Evolutionary conservation across 78 protist genomes (phyloP).

Genomic region (Dictyostelium capitatum): DNA sequence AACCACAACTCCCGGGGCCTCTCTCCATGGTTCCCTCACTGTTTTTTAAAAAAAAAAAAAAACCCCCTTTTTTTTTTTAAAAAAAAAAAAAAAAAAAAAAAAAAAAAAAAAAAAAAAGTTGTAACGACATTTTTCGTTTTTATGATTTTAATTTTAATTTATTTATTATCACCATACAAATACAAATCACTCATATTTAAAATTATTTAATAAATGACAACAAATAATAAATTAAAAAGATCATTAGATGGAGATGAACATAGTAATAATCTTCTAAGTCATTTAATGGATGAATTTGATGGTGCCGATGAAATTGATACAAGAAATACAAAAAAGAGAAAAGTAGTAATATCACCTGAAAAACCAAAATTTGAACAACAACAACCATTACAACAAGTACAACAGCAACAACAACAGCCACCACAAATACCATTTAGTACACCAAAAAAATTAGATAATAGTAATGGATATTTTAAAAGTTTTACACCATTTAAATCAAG

Average conservation of each 20-base stretch:
- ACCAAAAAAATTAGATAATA: neutral
- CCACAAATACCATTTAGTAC: neutral
- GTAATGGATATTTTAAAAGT: conserved; percentile 1
- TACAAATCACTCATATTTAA: too few relatives aligned
- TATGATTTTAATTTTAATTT: too few relatives aligned
- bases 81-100: too few relatives aligned
- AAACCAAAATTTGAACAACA: conserved; percentile 1
- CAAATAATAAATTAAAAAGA: neutral
- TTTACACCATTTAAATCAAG: conserved; percentile 55
- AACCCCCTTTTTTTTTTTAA: too few relatives aligned
- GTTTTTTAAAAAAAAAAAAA: too few relatives aligned
- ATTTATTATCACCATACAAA: too few relatives aligned
- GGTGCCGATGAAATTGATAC: neutral
- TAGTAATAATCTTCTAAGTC: neutral
- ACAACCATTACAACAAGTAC: neutral
- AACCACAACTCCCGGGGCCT: too few relatives aligned
- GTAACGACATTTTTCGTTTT: too few relatives aligned
- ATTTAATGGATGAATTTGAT: neutral
- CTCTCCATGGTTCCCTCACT: too few relatives aligned
- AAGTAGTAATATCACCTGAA: neutral
- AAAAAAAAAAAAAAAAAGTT: too few relatives aligned
- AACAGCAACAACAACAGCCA: neutral
- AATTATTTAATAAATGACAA: neutral
- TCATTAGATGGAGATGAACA: neutral
- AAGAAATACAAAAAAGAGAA: neutral